Percentiles rank a stretch among this genome's conserved stretches.
phyloP scores from a whole-genome alignment of 2,329 filamentous ascomycete species.

The Chaetomium globosum region DNA sequence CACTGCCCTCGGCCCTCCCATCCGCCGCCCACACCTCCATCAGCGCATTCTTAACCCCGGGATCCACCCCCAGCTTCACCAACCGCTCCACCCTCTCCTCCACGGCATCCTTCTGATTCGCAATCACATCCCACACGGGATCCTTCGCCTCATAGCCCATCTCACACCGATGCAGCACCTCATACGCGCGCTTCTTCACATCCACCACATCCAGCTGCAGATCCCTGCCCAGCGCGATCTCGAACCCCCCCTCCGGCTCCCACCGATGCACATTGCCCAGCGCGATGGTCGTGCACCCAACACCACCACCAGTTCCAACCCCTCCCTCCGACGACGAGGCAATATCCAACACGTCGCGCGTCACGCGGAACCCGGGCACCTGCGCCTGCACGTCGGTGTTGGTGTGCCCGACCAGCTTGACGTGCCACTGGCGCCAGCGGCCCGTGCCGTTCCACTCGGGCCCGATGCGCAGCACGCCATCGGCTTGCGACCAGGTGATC shows the following conservation, averaged over 20 bases:
- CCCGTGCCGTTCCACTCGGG: conserved; percentile 29
- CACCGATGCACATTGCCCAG: conserved; percentile 28
- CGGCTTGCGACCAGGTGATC: conserved; percentile 33
- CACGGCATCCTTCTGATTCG: conserved; percentile 15
- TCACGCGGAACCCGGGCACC: conserved; percentile 22
- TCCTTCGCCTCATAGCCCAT: conserved; percentile 35
- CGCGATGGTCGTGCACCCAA: conserved; percentile 25
- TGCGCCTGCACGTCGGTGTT: conserved; percentile 13
- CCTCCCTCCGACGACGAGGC: no score
- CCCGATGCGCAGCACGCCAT: conserved; percentile 32
- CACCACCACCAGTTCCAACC: not conserved
- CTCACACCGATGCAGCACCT: conserved; percentile 35
- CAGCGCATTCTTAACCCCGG: conserved; percentile 32
- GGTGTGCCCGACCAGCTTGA: conserved; percentile 36
- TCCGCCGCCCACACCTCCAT: conserved; percentile 39
- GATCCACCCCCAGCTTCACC: conserved; percentile 26
- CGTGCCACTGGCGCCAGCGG: conserved; percentile 31
- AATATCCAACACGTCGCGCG: no score
- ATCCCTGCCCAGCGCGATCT: conserved; percentile 30
- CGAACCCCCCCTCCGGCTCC: conserved; percentile 25
- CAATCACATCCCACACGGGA: conserved; percentile 30
- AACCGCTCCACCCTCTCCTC: conserved; percentile 30
- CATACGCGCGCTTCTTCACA: conserved; percentile 29
- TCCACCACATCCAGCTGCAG: conserved; percentile 36
- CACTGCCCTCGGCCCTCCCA: conserved; percentile 28